These are phyloP conservation scores for Lenwebbia sp. DNA, from an alignment of 345 rosid species.

Conservation along the genomic window DNA sequence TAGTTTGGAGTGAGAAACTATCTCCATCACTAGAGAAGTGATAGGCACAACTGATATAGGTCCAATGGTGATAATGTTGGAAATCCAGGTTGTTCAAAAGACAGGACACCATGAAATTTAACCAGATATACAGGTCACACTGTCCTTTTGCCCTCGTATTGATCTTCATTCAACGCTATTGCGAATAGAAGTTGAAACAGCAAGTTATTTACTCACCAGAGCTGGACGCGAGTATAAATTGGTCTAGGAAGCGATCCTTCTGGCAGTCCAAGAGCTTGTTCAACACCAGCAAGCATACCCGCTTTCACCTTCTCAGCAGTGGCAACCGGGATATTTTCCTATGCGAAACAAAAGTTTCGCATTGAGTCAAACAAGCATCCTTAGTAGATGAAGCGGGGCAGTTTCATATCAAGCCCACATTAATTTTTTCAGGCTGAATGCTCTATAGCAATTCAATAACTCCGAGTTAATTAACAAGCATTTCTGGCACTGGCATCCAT, in stretches of 20 bases:
- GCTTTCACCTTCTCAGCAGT: slow-evolving; percentile 66
- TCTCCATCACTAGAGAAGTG: not conserved
- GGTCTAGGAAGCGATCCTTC: slow-evolving; percentile 59
- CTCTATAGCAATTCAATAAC: not conserved
- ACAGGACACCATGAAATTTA: not conserved
- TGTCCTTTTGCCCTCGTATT: not conserved
- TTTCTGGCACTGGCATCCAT: not conserved
- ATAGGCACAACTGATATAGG: not conserved
- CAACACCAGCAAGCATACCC: slow-evolving; percentile 71
- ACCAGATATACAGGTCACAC: not conserved
- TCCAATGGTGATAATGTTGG: not conserved
- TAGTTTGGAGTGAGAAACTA: not conserved
- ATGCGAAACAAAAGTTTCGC: not conserved
- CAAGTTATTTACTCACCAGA: slow-evolving; percentile 37
- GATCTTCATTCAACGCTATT: not conserved
- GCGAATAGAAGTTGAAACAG: not conserved
- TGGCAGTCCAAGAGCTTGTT: slow-evolving; percentile 58
- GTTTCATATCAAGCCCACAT: not conserved
- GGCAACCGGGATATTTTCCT: slow-evolving; percentile 78
- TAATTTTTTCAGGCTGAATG: not conserved
- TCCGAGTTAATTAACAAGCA: not conserved
- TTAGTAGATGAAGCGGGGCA: not conserved
- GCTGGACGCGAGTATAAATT: slow-evolving; percentile 45
- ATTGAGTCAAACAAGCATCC: not conserved
- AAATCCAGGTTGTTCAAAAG: not conserved